Conservation (phyloP, 1,284 basidiomycete species). For the Somion occarium region DNA sequence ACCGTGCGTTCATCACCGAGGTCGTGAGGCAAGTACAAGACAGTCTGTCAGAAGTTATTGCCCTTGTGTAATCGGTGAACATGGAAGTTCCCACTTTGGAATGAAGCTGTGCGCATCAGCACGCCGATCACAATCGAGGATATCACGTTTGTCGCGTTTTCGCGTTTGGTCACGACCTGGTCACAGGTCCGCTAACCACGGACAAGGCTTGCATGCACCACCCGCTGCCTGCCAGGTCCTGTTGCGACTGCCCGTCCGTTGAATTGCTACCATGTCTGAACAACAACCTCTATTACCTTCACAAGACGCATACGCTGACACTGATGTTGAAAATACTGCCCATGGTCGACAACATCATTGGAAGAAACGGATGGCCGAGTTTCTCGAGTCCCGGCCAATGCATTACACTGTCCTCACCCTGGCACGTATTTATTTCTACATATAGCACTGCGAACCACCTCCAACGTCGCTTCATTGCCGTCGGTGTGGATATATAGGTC, state of each 20-base stretch:
- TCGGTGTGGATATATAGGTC: slow-evolving; percentile 37
- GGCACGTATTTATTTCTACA: slow-evolving; percentile 35
- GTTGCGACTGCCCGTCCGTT: not conserved
- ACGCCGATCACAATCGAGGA: too few relatives aligned
- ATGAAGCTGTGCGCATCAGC: not conserved
- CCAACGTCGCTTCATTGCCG: not conserved
- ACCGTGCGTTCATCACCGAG: slow-evolving; percentile 1
- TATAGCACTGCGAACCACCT: not conserved
- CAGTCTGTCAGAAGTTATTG: not conserved
- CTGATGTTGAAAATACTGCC: slow-evolving; percentile 15
- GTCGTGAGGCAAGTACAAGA: slow-evolving; percentile 4
- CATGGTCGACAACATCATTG: slow-evolving; percentile 16
- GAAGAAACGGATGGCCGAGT: slow-evolving; percentile 36
- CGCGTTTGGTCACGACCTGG: not conserved
- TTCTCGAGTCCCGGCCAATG: slow-evolving; percentile 49
- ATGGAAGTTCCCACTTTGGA: not conserved
- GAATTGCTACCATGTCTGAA: slow-evolving; percentile 32
- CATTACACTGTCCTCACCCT: slow-evolving; percentile 60
- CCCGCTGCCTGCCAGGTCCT: not conserved
- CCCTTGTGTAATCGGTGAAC: not conserved
- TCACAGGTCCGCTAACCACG: not conserved
- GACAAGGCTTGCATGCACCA: not conserved
- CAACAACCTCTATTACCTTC: slow-evolving; percentile 49
- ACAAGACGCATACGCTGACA: slow-evolving; percentile 18
- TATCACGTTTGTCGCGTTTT: too few relatives aligned